Evolutionary conservation across 2,329 filamentous ascomycete genomes (phyloP).

Genomic region (Talaromyces sp.): DNA sequence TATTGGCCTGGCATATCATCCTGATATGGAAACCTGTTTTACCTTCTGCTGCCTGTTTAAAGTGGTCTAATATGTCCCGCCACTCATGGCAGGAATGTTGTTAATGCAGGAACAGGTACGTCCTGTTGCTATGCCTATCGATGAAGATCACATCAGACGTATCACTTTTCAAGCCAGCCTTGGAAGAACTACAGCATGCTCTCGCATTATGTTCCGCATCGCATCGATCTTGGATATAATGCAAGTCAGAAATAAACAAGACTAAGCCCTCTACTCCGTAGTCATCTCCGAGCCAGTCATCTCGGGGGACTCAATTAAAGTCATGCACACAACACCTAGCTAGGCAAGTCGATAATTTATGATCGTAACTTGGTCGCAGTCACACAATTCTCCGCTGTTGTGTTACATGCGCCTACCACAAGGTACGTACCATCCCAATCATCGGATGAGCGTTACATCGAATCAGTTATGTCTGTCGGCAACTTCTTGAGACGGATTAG

Average conservation of each 20-base stretch:
- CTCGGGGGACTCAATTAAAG: not conserved
- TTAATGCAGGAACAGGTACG: no score
- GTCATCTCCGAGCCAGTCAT: not conserved
- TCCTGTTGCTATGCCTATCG: no score
- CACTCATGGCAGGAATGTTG: no score
- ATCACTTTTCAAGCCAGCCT: no score
- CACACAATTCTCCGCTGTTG: not conserved
- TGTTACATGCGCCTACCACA: not conserved
- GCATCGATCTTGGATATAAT: not conserved
- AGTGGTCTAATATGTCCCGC: no score
- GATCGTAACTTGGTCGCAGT: not conserved
- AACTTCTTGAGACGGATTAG: no score
- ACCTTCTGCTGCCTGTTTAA: no score
- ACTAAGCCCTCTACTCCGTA: not conserved
- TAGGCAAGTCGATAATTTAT: not conserved
- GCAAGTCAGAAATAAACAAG: not conserved
- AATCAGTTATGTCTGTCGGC: not conserved
- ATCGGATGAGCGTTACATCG: constrained; percentile 1
- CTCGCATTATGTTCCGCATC: not conserved
- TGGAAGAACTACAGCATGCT: not conserved
- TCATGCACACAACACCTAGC: not conserved
- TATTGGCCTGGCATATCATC: no score
- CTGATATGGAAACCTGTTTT: no score
- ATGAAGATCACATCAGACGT: no score
- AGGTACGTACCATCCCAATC: not conserved